Percentiles rank a stretch among this genome's conserved stretches.
Evolutionary conservation across 73 alveolate genomes (phyloP).

Genomic region (Tetrahymena borealis): DNA sequence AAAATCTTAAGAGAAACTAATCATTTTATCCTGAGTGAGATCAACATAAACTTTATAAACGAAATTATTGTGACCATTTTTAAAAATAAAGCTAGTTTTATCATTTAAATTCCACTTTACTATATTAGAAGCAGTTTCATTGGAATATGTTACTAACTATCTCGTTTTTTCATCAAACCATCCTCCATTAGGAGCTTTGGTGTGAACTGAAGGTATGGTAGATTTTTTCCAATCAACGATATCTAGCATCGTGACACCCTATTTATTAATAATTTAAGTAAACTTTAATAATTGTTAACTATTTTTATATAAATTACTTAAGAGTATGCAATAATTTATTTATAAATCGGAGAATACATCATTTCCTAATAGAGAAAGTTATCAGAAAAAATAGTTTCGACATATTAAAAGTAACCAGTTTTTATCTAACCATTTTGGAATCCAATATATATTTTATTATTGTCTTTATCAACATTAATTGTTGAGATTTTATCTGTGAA

Average conservation of each 20-base stretch:
- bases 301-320: neutral
- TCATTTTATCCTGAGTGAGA: neutral
- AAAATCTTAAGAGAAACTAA: neutral
- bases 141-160: neutral
- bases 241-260: neutral
- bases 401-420: neutral
- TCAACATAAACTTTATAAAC: neutral
- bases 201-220: neutral
- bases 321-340: neutral
- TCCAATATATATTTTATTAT: neutral
- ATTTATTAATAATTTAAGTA: neutral
- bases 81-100: neutral
- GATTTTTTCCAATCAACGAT: neutral
- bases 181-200: neutral
- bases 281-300: neutral
- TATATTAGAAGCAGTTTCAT: neutral
- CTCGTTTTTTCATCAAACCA: neutral
- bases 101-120: neutral
- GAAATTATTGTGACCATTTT: neutral
- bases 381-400: neutral
- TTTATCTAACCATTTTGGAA: neutral
- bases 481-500: neutral
- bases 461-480: neutral
- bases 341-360: neutral
- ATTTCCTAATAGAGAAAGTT: neutral